Evolutionary conservation across 2,329 filamentous ascomycete genomes (phyloP), one percentile per base, ranked within the genome.

Genomic region (Huntiella omanensis): DNA sequence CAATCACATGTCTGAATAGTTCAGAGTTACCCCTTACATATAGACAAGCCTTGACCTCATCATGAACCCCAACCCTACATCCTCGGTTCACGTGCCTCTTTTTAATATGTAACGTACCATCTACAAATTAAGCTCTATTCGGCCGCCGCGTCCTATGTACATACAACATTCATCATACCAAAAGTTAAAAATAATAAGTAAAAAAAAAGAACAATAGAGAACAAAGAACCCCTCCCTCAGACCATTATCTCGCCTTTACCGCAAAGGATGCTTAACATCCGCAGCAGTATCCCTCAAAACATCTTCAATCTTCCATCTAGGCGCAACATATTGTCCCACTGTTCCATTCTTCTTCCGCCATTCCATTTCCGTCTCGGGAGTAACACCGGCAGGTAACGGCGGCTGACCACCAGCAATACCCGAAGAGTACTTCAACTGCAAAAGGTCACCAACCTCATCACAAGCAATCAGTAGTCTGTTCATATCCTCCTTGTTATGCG

Each of bases 401-500:
- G 84, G 74, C 34, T 83, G 75, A 48, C 91, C 91, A 53, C 91
- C 91, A 10, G 91, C 88, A 56, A 95, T 76, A 54, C 91, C 91
- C 11, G 83, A 92, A n/a, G 86, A 93, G 65, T 93, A 95, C 66
- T 95, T 96, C 59, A 98, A 71, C 63, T 96, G 87, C 47, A 98
- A 67, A 16, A 93, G 73, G 53, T 94, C 84, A 48, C 88, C 87
- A 48, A 95, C 77, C 62, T 96, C 83, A 58, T 96, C 85, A 57
- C 88, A 96, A 12, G 91, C 91, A 4, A 76, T 71, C 43, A 98
- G 68, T 49, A 98, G 67, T 42, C 88, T 78, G 61, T 98, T 91
- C 56, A 98, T 73, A 60, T 98, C 91, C 43, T 98, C 91, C 68
- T 98, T 98, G 64, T 92, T 98, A 68, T 98, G 91, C 1, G 91